Base-by-base conservation (phyloP, 371 early-diverging fungal genomes). In the Mucor circinelloides region DNA sequence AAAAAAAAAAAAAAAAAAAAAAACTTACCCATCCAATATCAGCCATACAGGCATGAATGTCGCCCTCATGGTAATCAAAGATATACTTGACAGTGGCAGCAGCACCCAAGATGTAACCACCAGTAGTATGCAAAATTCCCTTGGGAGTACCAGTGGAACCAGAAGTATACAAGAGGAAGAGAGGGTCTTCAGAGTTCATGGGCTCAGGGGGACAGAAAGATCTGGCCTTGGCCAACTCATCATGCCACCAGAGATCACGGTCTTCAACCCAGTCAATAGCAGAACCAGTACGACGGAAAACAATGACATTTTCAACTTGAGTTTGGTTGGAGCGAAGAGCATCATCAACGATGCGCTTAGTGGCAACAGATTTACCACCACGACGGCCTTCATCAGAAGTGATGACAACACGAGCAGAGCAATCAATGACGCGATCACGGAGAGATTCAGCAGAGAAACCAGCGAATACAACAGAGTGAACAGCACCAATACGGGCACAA, bases 161-260 rank as follows among this genome's bases (percentile, higher is more conserved):
- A 50, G 94, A 93, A 21, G 99, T 99, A 85, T 99, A 99, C 30
- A 99, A 86, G 71, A 98, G 86, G 84, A 98, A 99, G 23, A 99
- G 82, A 15, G 97, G 97, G 75, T 99, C 96, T 76, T 98, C 99
- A n/a, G 96, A 76, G 66, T 89, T 82, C 80, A 98, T 92, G 19
- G 86, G 79, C 44, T 89, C 93, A 54, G 92, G 90, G 32, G 94
- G 86, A 74, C 94, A 92, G 78, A 93, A 94, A 31, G 90, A 84
- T 52, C 91, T 85, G 63, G 93, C 89, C 59, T 89, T 84, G 28
- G 76, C 83, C 58, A 91, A 74, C 58, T 91, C 94, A 12, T 94
- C 95, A 69, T 93, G 90, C 93, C 94, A 95, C 92, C 94, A 96
- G 19, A 89, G 75, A 71, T 98, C 97, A 36, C 95, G 88, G 10